Evolutionary conservation across 257 asterid species (phyloP).

Genomic region (Rehmannia glutinosa): DNA sequence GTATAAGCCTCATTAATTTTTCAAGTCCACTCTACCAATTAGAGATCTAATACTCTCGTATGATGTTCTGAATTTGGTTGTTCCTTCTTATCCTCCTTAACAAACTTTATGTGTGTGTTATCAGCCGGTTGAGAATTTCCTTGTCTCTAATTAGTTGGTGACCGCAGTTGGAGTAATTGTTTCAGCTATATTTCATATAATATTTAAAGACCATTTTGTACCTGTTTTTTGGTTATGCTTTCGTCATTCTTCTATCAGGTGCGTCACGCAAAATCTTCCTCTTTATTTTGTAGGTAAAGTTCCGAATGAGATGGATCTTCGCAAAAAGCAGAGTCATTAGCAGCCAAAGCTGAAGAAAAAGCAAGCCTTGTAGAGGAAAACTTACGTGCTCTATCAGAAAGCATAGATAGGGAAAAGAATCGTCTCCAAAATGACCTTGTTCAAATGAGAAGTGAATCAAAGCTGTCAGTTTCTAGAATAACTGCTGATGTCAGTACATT

Average conservation of each 20-base stretch:
- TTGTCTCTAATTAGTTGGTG: neutral
- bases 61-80: conserved; percentile 2
- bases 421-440: conserved; percentile 76
- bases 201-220: neutral
- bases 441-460: conserved; percentile 79
- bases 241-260: neutral
- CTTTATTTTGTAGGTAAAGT: conserved; percentile 55
- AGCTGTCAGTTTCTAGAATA: conserved; percentile 66
- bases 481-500: conserved; percentile 65
- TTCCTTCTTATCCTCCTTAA: neutral
- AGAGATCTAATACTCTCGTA: neutral
- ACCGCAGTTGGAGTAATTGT: neutral
- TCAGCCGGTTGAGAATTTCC: neutral
- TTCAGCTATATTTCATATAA: neutral
- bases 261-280: conserved; percentile 7
- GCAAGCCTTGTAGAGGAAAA: conserved; percentile 64
- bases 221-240: conserved; percentile 7
- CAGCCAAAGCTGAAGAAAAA: conserved; percentile 77
- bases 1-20: neutral
- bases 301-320: conserved; percentile 68
- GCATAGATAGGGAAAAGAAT: conserved; percentile 61
- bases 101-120: neutral
- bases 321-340: conserved; percentile 69
- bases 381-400: conserved; percentile 54
- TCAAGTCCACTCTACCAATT: neutral